phyloP scores from a whole-genome alignment of 2,329 filamentous ascomycete genomes.

The Orbilia brochopaga region DNA sequence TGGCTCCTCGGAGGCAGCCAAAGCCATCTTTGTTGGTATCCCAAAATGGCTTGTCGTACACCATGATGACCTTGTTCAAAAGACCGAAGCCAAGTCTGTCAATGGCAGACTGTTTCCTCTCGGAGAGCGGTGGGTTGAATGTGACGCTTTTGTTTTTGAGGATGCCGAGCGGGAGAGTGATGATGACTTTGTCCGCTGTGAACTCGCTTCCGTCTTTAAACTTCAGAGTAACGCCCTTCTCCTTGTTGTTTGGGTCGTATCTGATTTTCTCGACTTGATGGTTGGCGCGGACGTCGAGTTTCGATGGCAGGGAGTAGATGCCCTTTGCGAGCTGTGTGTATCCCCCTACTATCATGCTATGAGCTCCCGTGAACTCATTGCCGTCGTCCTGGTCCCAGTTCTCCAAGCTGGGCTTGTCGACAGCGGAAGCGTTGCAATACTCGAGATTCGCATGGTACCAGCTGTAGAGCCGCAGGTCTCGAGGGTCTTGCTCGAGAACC shows the following conservation, averaged over 20 bases:
- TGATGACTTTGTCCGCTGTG: slow-evolving; percentile 87
- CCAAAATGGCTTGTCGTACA: slow-evolving; percentile 91
- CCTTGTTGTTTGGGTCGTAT: slow-evolving; percentile 61
- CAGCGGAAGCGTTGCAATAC: slow-evolving; percentile 92
- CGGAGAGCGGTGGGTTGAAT: slow-evolving; percentile 90
- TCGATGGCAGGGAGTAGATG: slow-evolving; percentile 75
- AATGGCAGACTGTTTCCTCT: slow-evolving; percentile 82
- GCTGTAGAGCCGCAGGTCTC: slow-evolving; percentile 88
- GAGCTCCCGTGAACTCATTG: slow-evolving; percentile 94
- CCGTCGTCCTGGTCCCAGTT: slow-evolving; percentile 98
- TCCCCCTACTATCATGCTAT: slow-evolving; percentile 90
- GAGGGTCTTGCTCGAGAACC: slow-evolving; percentile 79
- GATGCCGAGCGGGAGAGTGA: slow-evolving; percentile 88
- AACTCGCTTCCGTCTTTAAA: slow-evolving; percentile 65
- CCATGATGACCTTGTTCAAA: slow-evolving; percentile 91
- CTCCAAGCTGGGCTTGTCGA: slow-evolving; percentile 82
- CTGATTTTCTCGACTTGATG: slow-evolving; percentile 74
- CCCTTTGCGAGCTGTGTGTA: slow-evolving; percentile 94
- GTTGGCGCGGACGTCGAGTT: slow-evolving; percentile 77
- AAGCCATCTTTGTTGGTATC: slow-evolving; percentile 89
- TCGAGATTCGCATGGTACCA: slow-evolving; percentile 99
- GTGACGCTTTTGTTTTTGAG: slow-evolving; percentile 79
- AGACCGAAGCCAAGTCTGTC: slow-evolving; percentile 87
- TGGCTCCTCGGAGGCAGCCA: slow-evolving; percentile 79
- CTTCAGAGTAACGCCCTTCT: slow-evolving; percentile 51